Percentiles rank a stretch among this genome's conserved stretches.
These are phyloP conservation scores for Xylaria venustula DNA, from an alignment of 495 filamentous ascomycete genomes.

Conservation along the genomic window DNA sequence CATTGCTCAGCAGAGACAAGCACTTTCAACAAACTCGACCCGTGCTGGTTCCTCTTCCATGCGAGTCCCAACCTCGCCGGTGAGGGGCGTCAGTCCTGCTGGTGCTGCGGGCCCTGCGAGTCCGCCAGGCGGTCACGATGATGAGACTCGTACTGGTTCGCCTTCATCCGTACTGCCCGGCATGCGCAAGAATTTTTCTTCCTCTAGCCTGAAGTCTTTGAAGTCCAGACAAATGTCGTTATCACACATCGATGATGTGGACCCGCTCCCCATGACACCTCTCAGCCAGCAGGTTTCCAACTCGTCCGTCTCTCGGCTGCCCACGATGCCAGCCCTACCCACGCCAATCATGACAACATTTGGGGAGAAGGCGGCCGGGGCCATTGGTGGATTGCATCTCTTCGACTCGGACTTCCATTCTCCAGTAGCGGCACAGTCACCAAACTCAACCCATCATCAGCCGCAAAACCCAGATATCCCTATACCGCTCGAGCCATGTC, in stretches of 20 bases:
- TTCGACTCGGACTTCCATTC: constrained; percentile 85
- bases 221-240: constrained; percentile 73
- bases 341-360: constrained; percentile 65
- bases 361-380: constrained; percentile 48
- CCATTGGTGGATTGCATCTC: constrained; percentile 69
- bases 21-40: constrained; percentile 39
- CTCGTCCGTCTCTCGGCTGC: constrained; percentile 43
- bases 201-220: constrained; percentile 68
- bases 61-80: constrained; percentile 32
- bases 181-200: constrained; percentile 77
- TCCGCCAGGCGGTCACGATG: constrained; percentile 25
- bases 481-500: constrained; percentile 84
- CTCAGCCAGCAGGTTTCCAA: constrained; percentile 62
- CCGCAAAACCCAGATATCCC: constrained; percentile 50
- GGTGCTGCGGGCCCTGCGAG: constrained; percentile 29
- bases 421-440: constrained; percentile 63
- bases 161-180: constrained; percentile 43
- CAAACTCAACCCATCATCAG: constrained; percentile 49
- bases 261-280: constrained; percentile 72
- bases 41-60: constrained; percentile 31
- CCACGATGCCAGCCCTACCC: constrained; percentile 61
- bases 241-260: constrained; percentile 66
- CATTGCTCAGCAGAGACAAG: constrained; percentile 47
- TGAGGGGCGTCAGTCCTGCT: constrained; percentile 26
- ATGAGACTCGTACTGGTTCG: constrained; percentile 35